Evolutionary conservation across 352 stramenopile genomes (phyloP).

Genomic region (Nothophytophthora sp.): DNA sequence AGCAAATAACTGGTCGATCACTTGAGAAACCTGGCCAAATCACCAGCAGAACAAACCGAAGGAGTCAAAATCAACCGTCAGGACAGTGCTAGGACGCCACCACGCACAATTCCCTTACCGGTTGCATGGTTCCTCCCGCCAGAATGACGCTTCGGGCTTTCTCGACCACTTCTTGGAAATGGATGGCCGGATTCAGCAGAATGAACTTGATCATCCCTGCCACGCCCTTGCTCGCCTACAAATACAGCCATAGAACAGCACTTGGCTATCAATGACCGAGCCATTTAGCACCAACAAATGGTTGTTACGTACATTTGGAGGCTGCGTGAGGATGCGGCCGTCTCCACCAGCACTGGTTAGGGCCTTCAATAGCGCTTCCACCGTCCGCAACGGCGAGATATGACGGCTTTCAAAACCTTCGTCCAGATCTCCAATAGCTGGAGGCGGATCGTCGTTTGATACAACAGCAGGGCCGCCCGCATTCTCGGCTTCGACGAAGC

Average conservation of each 20-base stretch:
- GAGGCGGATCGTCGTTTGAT: conserved; percentile 81
- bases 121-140: conserved; percentile 98
- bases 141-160: conserved; percentile 96
- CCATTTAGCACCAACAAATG: neutral
- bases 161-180: conserved; percentile 96
- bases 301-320: conserved; percentile 47
- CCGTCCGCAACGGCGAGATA: conserved; percentile 81
- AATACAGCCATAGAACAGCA: conserved; percentile 5
- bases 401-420: conserved; percentile 71
- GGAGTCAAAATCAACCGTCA: neutral
- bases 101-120: conserved; percentile 58
- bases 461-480: neutral
- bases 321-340: conserved; percentile 71
- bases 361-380: conserved; percentile 75
- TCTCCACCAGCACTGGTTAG: conserved; percentile 71
- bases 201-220: conserved; percentile 92
- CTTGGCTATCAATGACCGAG: conserved; percentile 6
- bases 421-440: conserved; percentile 17
- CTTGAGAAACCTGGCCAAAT: conserved; percentile 84
- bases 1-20: conserved; percentile 95
- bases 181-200: conserved; percentile 93
- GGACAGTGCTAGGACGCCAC: too few species aligned
- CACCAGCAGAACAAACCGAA: neutral
- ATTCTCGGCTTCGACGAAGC: conserved; percentile 64
- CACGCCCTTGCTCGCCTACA: conserved; percentile 44